Evolutionary conservation across 2,329 filamentous ascomycete genomes (phyloP).

Genomic region (Pseudogymnoascus verrucosus): DNA sequence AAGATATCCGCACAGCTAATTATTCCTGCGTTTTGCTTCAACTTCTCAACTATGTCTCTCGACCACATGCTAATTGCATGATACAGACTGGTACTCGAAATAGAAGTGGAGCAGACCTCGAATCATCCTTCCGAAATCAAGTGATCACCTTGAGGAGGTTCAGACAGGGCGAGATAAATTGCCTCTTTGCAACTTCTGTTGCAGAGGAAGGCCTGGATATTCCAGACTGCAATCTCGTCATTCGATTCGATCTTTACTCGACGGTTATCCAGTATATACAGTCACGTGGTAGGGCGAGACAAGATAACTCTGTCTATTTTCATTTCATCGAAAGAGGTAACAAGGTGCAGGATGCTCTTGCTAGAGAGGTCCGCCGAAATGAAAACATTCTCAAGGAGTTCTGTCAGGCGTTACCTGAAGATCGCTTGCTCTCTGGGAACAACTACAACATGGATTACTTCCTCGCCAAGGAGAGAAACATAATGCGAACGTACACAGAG

Average conservation of each 20-base stretch:
- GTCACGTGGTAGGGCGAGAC: slow-evolving; percentile 78
- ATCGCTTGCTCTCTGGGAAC: slow-evolving; percentile 58
- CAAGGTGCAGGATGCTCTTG: slow-evolving; percentile 44
- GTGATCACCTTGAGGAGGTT: slow-evolving; percentile 63
- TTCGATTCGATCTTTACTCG: slow-evolving; percentile 77
- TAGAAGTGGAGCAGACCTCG: slow-evolving; percentile 46
- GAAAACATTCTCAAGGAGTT: slow-evolving; percentile 64
- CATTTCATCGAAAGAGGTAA: slow-evolving; percentile 77
- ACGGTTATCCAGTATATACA: slow-evolving; percentile 95
- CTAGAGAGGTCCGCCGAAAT: slow-evolving; percentile 52
- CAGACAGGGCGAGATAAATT: slow-evolving; percentile 50
- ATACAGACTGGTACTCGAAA: slow-evolving; percentile 39
- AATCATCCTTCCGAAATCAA: slow-evolving; percentile 61
- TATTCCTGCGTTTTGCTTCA: background rate
- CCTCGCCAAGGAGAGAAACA: slow-evolving; percentile 37
- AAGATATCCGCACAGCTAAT: slow-evolving; percentile 19
- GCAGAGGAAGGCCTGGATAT: slow-evolving; percentile 62
- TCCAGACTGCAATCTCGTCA: slow-evolving; percentile 57
- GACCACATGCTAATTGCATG: slow-evolving; percentile 5
- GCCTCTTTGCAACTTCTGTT: slow-evolving; percentile 58
- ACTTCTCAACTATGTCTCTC: background rate
- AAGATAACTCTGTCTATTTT: slow-evolving; percentile 68
- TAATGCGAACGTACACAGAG: slow-evolving; percentile 43
- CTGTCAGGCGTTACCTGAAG: slow-evolving; percentile 64
- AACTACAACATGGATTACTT: slow-evolving; percentile 49